Base-by-base conservation (phyloP, 2,329 filamentous ascomycete genomes). In the Drechslerella coelobrocha region DNA sequence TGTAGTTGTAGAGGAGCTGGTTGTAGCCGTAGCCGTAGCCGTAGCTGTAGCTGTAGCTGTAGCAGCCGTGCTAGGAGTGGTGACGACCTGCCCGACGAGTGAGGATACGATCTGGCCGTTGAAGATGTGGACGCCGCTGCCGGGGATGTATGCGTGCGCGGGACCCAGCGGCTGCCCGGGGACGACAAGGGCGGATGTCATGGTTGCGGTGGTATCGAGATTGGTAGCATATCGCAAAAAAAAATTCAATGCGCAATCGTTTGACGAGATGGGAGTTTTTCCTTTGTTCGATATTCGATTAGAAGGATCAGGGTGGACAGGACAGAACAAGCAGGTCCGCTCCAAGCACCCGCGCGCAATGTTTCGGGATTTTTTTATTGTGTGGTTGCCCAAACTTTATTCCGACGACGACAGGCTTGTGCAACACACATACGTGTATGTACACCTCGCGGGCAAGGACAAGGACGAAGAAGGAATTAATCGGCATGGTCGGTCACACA, bases 121-220 rank as follows among this genome's bases (percentile, higher is more conserved):
- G 80, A 91, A 84, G 74, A 96, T 83, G 79, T 97, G 91, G 0
- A 92, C 96, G 74, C 93, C 94, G 9, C 90, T 83, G 12, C 93
- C 93, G 26, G 91, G 84, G 41, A 84, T 80, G 79, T 89, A 92
- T 74, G 86, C 85, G 61, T 84, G 82, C 17, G 83, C 80, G 17
- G 88, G 81, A 27, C 90, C 92, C 41, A 99, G 85, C 48, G 87
- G 81, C 78, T 94, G 90, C 78, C 94, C 94, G 9, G 94, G 94
- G 51, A 95, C 84, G 60, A 88, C 90, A 75, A 91, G 53, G 17
- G 68, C 26, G 27, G 66, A 52, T 56, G 61, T 69, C 12, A 52
- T 65, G n/a, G 7, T 53, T 50, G 10, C 24, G 45, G 12, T 39
- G 55, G 41, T 56, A 48, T 59, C 51, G 47, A 12, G 31, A 12